A percentile compares a stretch with the other conserved stretches of the same genome.
phyloP scores from a whole-genome alignment of 1,284 basidiomycete genomes.

The Puccinia polysora region DNA sequence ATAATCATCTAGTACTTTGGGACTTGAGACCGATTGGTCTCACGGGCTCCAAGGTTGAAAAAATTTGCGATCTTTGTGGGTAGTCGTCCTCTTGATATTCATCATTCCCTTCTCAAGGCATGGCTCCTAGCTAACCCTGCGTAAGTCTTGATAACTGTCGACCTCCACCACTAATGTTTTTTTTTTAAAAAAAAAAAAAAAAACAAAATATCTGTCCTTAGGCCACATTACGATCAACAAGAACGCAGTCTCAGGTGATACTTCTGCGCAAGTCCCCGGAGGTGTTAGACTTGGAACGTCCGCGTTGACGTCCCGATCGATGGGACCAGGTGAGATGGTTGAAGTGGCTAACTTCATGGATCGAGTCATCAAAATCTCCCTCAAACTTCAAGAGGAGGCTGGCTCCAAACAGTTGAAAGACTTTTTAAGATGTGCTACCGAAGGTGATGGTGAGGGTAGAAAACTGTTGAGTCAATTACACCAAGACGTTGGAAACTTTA shows the following conservation, averaged over 20 bases:
- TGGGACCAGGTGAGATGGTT: constrained; percentile 76
- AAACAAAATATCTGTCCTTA: constrained; percentile 6
- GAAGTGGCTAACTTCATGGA: constrained; percentile 85
- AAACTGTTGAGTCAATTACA: constrained; percentile 15
- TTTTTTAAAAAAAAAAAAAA: too few relatives aligned
- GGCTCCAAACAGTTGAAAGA: constrained; percentile 93
- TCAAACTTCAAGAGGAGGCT: constrained; percentile 84
- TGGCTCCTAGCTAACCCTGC: constrained; percentile 9
- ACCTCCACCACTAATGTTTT: too few relatives aligned
- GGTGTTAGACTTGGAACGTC: constrained; percentile 95
- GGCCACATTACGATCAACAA: constrained; percentile 59
- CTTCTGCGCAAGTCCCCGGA: constrained; percentile 90
- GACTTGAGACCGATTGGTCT: constrained; percentile 90
- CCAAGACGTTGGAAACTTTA: constrained; percentile 19
- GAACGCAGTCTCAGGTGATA: constrained; percentile 93
- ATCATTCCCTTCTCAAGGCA: too few relatives aligned
- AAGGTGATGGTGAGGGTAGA: constrained; percentile 34
- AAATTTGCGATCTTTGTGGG: constrained; percentile 98
- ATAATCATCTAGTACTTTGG: constrained; percentile 98
- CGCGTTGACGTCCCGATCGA: constrained; percentile 88
- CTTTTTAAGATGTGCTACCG: constrained; percentile 65
- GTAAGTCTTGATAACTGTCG: too few relatives aligned
- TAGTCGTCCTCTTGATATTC: constrained; percentile 52
- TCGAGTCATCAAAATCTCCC: constrained; percentile 80
- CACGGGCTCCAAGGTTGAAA: constrained; percentile 97